Percentiles rank a stretch among this genome's conserved stretches.
Conservation (phyloP, 228 moss, liverwort and hornwort genomes). For the Sphagnum fallax region DNA sequence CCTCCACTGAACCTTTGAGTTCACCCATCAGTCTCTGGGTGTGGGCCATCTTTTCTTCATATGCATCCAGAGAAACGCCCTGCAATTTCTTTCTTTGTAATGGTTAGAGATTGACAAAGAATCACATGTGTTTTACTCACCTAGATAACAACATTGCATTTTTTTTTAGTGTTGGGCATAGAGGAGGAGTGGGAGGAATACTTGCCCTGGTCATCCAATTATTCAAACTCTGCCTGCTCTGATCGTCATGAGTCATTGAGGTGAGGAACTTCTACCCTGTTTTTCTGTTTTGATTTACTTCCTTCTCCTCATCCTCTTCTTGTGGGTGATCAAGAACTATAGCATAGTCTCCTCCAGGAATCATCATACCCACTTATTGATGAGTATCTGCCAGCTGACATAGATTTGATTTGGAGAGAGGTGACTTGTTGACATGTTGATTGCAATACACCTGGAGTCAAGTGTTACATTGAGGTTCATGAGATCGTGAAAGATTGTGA, state of each 20-base stretch:
- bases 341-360: conserved; percentile 31
- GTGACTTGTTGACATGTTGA: no score
- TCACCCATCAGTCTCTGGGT: conserved; percentile 81
- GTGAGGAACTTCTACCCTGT: background rate
- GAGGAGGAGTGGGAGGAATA: background rate
- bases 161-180: background rate
- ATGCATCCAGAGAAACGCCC: conserved; percentile 31
- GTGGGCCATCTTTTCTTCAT: conserved; percentile 59
- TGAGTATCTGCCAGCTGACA: conserved; percentile 20
- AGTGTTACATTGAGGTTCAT: conserved; percentile 11
- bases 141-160: background rate
- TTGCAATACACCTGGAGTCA: no score
- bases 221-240: conserved; percentile 7
- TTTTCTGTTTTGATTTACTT: background rate
- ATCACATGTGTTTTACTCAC: background rate
- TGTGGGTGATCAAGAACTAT: conserved; percentile 53
- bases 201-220: conserved; percentile 22
- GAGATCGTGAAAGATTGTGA: conserved; percentile 17
- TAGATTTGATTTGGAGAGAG: background rate
- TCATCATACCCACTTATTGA: conserved; percentile 7
- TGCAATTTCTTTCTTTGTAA: conserved; percentile 11
- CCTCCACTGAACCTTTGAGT: conserved; percentile 80
- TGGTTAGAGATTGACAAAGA: conserved; percentile 8
- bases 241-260: conserved; percentile 18
- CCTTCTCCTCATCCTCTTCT: conserved; percentile 13